Evolutionary conservation across 495 filamentous ascomycete genomes (phyloP).

Genomic region (Annulohypoxylon bovei): DNA sequence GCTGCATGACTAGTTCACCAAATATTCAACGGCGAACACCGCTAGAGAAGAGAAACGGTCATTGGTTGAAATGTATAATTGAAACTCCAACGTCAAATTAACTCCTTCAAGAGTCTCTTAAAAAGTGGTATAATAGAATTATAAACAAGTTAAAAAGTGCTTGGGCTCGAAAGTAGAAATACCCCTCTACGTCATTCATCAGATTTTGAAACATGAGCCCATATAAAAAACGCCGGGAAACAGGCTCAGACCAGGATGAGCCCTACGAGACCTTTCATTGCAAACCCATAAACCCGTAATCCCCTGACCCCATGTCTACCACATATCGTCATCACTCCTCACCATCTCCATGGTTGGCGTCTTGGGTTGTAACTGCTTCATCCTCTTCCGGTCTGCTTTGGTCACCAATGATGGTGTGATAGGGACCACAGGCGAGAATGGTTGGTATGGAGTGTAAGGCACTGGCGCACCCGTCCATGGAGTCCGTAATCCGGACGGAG

Average conservation of each 20-base stretch:
- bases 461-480: constrained; percentile 78
- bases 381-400: constrained; percentile 75
- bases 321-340: constrained; percentile 62
- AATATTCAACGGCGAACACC: neutral
- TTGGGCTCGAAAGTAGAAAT: constrained; percentile 3
- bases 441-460: constrained; percentile 93
- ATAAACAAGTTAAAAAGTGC: constrained; percentile 30
- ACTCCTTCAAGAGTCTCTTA: constrained; percentile 22
- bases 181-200: constrained; percentile 18
- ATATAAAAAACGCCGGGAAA: constrained; percentile 21
- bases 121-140: constrained; percentile 41
- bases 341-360: constrained; percentile 65
- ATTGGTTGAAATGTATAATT: constrained; percentile 12
- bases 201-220: constrained; percentile 25
- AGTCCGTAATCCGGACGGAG: constrained; percentile 61
- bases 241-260: constrained; percentile 1
- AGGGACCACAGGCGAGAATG: constrained; percentile 86
- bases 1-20: constrained; percentile 9
- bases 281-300: constrained; percentile 12
- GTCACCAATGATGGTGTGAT: constrained; percentile 84
- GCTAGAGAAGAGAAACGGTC: neutral
- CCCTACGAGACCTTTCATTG: constrained; percentile 4
- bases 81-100: constrained; percentile 23
- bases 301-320: constrained; percentile 46
- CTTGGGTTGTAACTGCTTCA: constrained; percentile 68